These are phyloP conservation scores for Colletotrichum sidae DNA, from an alignment of 2,329 filamentous ascomycete genomes.

Conservation along the genomic window DNA sequence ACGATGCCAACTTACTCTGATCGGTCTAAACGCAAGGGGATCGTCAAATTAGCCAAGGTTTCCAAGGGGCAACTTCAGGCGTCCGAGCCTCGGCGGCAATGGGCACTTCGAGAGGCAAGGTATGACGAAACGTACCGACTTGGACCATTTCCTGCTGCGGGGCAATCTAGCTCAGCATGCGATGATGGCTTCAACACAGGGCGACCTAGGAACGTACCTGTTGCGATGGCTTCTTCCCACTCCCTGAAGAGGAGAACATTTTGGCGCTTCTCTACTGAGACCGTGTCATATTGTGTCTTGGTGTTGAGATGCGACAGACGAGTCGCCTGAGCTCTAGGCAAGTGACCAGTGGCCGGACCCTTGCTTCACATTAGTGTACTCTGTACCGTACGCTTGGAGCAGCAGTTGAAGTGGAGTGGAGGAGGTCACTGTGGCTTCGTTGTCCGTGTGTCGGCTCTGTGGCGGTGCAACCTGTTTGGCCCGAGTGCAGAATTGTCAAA, in stretches of 20 bases:
- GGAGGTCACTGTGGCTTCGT: constrained; percentile 36
- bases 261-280: constrained; percentile 43
- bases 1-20: constrained; percentile 66
- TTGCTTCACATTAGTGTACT: constrained; percentile 37
- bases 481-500: too few relatives aligned
- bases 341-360: constrained; percentile 38
- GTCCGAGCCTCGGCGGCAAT: constrained; percentile 18
- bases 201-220: constrained; percentile 66
- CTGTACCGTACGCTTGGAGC: constrained; percentile 36
- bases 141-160: constrained; percentile 94
- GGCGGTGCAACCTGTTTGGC: constrained; percentile 12
- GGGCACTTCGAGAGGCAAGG: constrained; percentile 23
- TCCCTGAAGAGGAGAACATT: constrained; percentile 75
- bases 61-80: constrained; percentile 6
- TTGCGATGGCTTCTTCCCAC: constrained; percentile 76
- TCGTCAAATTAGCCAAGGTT: constrained; percentile 39
- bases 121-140: constrained; percentile 78
- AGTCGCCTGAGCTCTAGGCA: constrained; percentile 35
- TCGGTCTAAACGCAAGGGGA: constrained; percentile 59
- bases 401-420: constrained; percentile 34
- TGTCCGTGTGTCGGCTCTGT: constrained; percentile 4
- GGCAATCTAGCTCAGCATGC: constrained; percentile 47
- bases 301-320: constrained; percentile 35
- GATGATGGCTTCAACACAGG: constrained; percentile 16
- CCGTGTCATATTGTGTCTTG: constrained; percentile 33